Conservation (phyloP, 495 filamentous ascomycete species). For the Aspergillus biplanus region DNA sequence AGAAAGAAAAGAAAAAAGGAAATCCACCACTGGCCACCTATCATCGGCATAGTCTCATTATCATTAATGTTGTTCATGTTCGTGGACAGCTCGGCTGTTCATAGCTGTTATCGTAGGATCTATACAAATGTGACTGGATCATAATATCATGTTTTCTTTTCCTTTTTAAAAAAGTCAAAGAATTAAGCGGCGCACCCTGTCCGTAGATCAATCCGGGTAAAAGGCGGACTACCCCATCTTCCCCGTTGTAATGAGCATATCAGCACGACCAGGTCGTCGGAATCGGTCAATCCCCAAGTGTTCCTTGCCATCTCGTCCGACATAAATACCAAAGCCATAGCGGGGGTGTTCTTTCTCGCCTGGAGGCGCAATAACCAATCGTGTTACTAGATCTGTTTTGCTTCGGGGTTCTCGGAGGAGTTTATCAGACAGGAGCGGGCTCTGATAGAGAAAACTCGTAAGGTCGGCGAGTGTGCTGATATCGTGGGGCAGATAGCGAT, state of each 20-base stretch:
- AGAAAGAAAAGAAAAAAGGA: conserved; percentile 8
- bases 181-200: not conserved
- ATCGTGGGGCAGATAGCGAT: conserved; percentile 68
- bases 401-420: conserved; percentile 62
- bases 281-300: conserved; percentile 69
- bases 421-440: conserved; percentile 67
- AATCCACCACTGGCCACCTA: not conserved
- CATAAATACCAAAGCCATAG: conserved; percentile 66
- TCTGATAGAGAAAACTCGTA: conserved; percentile 74
- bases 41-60: conserved; percentile 26
- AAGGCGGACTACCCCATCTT: conserved; percentile 30
- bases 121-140: conserved; percentile 5
- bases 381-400: conserved; percentile 65
- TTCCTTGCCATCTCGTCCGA: conserved; percentile 64
- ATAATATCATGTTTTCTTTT: conserved; percentile 3
- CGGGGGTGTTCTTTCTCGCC: conserved; percentile 51
- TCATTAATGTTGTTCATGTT: conserved; percentile 12
- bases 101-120: conserved; percentile 3
- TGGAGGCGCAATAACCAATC: conserved; percentile 54
- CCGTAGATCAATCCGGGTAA: not conserved
- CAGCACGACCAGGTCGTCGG: conserved; percentile 46
- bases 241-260: conserved; percentile 50
- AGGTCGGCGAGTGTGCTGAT: conserved; percentile 73
- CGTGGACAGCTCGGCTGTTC: not conserved
- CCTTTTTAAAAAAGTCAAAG: not conserved